phyloP scores from a whole-genome alignment of 352 stramenopile genomes.

The Globisporangium camurandrum region DNA sequence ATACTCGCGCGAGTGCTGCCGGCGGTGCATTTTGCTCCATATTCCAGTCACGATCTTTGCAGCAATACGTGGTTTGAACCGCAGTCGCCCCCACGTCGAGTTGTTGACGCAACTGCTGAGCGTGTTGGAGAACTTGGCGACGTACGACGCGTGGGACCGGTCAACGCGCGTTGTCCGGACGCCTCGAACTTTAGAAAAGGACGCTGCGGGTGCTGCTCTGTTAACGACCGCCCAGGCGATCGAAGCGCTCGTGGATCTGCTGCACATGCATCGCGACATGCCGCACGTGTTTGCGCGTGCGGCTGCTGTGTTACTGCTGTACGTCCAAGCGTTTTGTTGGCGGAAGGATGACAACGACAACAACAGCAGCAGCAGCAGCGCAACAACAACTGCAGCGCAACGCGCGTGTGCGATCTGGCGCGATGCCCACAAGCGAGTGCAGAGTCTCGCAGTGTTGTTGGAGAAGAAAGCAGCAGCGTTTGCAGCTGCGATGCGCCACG shows the following conservation, averaged over 20 bases:
- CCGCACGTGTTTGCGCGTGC: conserved; percentile 71
- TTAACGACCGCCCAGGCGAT: conserved; percentile 23
- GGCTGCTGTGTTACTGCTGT: conserved; percentile 50
- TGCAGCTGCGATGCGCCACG: not conserved
- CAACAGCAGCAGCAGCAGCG: conserved; percentile 18
- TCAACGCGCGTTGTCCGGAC: conserved; percentile 2
- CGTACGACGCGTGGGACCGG: conserved; percentile 39
- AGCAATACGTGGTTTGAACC: conserved; percentile 91
- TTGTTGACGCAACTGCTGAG: conserved; percentile 85
- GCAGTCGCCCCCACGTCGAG: conserved; percentile 92
- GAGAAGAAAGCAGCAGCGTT: conserved; percentile 38
- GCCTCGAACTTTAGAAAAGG: conserved; percentile 22
- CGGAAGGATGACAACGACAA: too few species aligned
- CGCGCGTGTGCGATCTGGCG: conserved; percentile 25
- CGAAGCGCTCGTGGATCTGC: conserved; percentile 88
- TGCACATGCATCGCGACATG: conserved; percentile 94
- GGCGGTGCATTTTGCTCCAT: conserved; percentile 78
- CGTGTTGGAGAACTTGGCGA: conserved; percentile 84
- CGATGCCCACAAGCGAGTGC: conserved; percentile 44
- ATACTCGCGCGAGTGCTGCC: conserved; percentile 87
- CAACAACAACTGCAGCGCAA: not conserved
- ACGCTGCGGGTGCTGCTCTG: conserved; percentile 37
- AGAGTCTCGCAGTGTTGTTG: conserved; percentile 39
- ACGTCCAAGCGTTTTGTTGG: too few species aligned
- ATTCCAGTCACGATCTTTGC: conserved; percentile 89